Percentiles rank a stretch among this genome's conserved stretches.
Conservation (phyloP, 2,329 filamentous ascomycete genomes). For the Ophiostoma ips region DNA sequence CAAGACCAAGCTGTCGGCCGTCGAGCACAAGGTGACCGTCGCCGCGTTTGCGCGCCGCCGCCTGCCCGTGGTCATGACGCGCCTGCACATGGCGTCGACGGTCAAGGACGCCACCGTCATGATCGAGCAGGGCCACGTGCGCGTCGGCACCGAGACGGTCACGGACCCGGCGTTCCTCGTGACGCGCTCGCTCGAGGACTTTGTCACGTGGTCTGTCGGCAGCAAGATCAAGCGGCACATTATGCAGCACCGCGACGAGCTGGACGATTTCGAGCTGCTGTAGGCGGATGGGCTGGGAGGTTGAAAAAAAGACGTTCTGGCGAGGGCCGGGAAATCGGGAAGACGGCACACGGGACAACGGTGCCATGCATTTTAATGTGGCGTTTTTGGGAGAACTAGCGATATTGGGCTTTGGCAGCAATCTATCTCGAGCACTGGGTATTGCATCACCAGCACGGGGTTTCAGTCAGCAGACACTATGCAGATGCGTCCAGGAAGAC, state of each 20-base stretch:
- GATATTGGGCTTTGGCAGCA: no score
- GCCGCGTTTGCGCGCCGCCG: constrained; percentile 74
- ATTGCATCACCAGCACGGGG: no score
- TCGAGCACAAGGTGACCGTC: constrained; percentile 82
- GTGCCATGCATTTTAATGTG: background rate
- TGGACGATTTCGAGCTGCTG: constrained; percentile 90
- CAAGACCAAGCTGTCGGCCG: constrained; percentile 63
- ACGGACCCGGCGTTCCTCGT: constrained; percentile 85
- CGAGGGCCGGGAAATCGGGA: no score
- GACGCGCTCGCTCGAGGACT: constrained; percentile 83
- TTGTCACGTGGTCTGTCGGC: constrained; percentile 88
- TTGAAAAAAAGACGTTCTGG: background rate
- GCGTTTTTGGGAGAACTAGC: no score
- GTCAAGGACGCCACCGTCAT: constrained; percentile 74
- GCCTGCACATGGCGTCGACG: constrained; percentile 81
- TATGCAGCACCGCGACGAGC: constrained; percentile 83
- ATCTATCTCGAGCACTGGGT: no score
- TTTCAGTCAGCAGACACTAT: no score
- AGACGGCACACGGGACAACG: background rate
- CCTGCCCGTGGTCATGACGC: constrained; percentile 76
- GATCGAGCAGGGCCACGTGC: constrained; percentile 87
- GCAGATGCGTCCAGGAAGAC: no score
- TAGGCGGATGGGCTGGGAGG: constrained; percentile 27
- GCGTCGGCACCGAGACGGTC: constrained; percentile 79
- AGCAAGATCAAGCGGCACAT: constrained; percentile 97